phyloP scores from a whole-genome alignment of 2,329 filamentous ascomycete genomes.

The Stachybotrys echinatus region DNA sequence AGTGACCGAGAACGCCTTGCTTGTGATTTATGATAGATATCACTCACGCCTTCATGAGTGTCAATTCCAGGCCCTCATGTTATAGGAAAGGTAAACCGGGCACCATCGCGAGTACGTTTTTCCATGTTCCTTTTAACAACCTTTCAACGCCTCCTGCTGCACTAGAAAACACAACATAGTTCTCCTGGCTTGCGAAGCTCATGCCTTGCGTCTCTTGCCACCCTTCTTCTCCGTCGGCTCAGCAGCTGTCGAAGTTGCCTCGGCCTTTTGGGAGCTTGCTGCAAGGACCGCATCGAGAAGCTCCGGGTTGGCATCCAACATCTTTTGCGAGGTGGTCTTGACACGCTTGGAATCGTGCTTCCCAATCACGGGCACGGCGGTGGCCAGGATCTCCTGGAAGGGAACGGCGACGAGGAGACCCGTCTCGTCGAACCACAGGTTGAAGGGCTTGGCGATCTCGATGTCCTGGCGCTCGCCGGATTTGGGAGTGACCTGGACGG shows the following conservation, averaged over 20 bases:
- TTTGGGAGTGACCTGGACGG: conserved; percentile 48
- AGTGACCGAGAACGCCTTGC: neutral
- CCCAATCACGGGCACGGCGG: conserved; percentile 61
- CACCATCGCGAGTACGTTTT: too few relatives aligned
- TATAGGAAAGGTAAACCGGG: too few relatives aligned
- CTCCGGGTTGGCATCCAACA: conserved; percentile 35
- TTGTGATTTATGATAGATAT: neutral
- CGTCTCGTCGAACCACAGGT: conserved; percentile 68
- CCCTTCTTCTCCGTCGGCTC: conserved; percentile 32
- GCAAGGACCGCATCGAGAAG: conserved; percentile 44
- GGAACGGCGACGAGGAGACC: conserved; percentile 70
- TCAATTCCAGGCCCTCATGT: neutral
- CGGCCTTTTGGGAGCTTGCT: conserved; percentile 21
- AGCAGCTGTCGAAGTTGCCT: conserved; percentile 22
- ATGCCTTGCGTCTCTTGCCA: conserved; percentile 42
- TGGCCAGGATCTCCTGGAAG: conserved; percentile 73
- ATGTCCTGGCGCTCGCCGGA: conserved; percentile 35
- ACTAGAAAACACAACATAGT: too few relatives aligned
- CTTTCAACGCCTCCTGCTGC: neutral
- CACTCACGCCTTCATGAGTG: neutral
- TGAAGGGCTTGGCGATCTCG: conserved; percentile 60
- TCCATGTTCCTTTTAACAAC: too few relatives aligned
- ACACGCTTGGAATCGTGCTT: conserved; percentile 58
- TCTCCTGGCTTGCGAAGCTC: conserved; percentile 3
- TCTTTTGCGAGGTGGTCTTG: conserved; percentile 26